These are phyloP conservation scores for Globisporangium lucens DNA, from an alignment of 352 stramenopile species.

Conservation along the genomic window DNA sequence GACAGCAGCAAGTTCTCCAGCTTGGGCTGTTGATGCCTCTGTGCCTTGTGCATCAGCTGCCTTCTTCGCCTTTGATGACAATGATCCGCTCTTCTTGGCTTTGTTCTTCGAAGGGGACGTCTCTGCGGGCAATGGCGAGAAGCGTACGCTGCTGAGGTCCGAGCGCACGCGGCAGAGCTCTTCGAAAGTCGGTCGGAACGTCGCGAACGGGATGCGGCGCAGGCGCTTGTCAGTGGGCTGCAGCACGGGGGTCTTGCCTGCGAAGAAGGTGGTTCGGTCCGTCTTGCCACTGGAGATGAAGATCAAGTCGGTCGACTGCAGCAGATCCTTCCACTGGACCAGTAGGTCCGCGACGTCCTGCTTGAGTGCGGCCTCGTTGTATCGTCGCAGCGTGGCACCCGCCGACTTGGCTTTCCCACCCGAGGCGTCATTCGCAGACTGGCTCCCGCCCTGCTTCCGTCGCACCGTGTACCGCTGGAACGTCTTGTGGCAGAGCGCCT, in stretches of 20 bases:
- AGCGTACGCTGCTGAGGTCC: constrained; percentile 64
- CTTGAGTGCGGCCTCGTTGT: constrained; percentile 90
- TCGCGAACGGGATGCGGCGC: constrained; percentile 80
- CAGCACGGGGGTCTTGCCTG: constrained; percentile 63
- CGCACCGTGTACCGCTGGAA: constrained; percentile 93
- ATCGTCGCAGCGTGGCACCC: constrained; percentile 89
- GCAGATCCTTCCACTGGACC: constrained; percentile 69
- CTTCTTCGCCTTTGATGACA: constrained; percentile 27
- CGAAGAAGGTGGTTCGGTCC: constrained; percentile 79
- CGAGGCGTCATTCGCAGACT: constrained; percentile 83
- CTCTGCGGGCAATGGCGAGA: constrained; percentile 44
- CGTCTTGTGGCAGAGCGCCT: constrained; percentile 90
- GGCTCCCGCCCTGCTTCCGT: constrained; percentile 91
- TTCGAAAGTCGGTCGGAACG: constrained; percentile 83
- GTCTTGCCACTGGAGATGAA: constrained; percentile 71
- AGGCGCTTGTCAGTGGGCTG: constrained; percentile 57
- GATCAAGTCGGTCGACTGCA: constrained; percentile 55
- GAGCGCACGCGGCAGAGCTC: constrained; percentile 76
- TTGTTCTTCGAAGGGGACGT: constrained; percentile 15
- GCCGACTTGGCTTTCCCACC: constrained; percentile 90
- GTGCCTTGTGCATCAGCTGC: constrained; percentile 20
- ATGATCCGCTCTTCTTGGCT: constrained; percentile 13
- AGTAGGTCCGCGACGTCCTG: constrained; percentile 86
- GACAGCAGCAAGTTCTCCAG: background rate
- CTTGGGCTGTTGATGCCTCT: constrained; percentile 19